Base-by-base conservation (phyloP, 2,329 filamentous ascomycete species). In the Arthroderma sp. region DNA sequence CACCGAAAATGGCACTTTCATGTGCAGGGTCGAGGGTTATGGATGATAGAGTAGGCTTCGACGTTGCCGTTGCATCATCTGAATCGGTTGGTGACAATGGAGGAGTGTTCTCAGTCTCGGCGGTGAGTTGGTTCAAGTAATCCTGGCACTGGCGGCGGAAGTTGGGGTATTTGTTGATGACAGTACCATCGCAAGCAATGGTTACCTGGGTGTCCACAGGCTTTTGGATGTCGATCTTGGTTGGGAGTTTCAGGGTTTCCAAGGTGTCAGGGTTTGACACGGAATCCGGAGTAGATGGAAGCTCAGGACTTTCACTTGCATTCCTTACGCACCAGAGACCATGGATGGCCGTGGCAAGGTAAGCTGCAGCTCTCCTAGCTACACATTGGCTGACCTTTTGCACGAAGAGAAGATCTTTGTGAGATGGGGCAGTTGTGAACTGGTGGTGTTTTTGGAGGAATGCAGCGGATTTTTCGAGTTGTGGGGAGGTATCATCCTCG, bases 321-420 rank as follows among this genome's bases (percentile, higher is more conserved):
- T 69, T 72, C 45, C 72, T 68, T 9, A 80, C 59, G 8, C 62
- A 64, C 73, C 77, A 80, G 33, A 81, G 66, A 29, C 76, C 75
- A 55, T 81, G 76, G 29, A 81, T 73, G 2, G 74, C 75, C 1
- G 74, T 73, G 1, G 78, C 75, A n/a, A 81, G 67, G 52, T 78
- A 80, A 1, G 72, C 75, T 2, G 77, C 72, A 5, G 78, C 77
- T 45, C 78, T 73, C 42, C 65, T 69, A 1, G 76, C 75, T 30
- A 81, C 73, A 3, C 70, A 63, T 39, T 69, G 64, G 29, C 69
- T 69, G 33, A 77, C 57, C 4, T 69, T 66, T 30, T 71, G 69
- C 44, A 81, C 57, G 56, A 80, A 80, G 6, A 61, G 55, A 28
- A 78, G 63, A 47, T 79, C 75, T 33, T 68, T 61, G 27, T 66